Evolutionary conservation across 768 basidiomycete genomes (phyloP).

Genomic region (Boletus vermiculosoides): DNA sequence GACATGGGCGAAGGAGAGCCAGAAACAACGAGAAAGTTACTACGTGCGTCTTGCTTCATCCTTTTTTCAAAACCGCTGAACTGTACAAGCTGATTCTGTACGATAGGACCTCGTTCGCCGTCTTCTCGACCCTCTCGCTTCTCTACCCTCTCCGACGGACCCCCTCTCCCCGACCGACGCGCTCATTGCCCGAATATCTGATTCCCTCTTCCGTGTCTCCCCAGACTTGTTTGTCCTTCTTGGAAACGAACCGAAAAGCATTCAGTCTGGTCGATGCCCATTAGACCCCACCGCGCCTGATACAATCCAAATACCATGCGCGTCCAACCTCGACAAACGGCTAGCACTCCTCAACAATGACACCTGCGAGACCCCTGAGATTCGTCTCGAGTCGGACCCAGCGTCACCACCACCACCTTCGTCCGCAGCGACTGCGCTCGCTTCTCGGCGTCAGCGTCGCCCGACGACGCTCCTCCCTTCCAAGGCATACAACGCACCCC

Average conservation of each 20-base stretch:
- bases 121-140: constrained; percentile 53
- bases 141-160: constrained; percentile 41
- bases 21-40: constrained; percentile 65
- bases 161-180: constrained; percentile 45
- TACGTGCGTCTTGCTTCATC: constrained; percentile 50
- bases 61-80: background rate
- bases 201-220: constrained; percentile 58
- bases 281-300: constrained; percentile 48
- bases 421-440: constrained; percentile 35
- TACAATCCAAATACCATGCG: constrained; percentile 47
- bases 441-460: constrained; percentile 25
- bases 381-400: constrained; percentile 35
- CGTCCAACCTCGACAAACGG: constrained; percentile 54
- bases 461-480: constrained; percentile 50
- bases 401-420: constrained; percentile 20
- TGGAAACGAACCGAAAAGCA: constrained; percentile 50
- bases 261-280: constrained; percentile 40
- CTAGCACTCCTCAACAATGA: constrained; percentile 44
- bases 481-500: constrained; percentile 42
- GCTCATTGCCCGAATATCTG: constrained; percentile 47
- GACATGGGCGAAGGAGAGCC: constrained; percentile 55
- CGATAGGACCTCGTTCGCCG: constrained; percentile 66
- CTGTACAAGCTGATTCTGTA: constrained; percentile 10
- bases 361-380: constrained; percentile 37
- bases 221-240: constrained; percentile 48